Percentiles rank a stretch among this genome's conserved stretches.
Conservation (phyloP, 352 stramenopile species). For the Pythium oligandrum region DNA sequence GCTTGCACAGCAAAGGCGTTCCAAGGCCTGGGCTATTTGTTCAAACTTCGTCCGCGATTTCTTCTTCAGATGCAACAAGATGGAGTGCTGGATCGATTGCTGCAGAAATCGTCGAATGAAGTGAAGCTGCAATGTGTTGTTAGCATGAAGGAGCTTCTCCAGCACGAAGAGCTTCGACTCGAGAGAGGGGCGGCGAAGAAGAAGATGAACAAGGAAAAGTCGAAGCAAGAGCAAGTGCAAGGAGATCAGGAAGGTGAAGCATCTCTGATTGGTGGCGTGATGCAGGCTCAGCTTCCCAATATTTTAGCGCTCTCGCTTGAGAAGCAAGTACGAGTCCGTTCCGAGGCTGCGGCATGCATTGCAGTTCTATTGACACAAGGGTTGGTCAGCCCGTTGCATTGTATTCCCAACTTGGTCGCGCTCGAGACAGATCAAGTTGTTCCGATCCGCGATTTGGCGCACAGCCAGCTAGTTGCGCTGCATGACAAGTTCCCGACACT, state of each 20-base stretch:
- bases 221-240: slow-evolving; percentile 71
- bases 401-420: slow-evolving; percentile 74
- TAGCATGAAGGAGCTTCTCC: slow-evolving; percentile 71
- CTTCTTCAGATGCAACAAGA: slow-evolving; percentile 76
- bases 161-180: slow-evolving; percentile 65
- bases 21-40: slow-evolving; percentile 80
- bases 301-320: slow-evolving; percentile 49
- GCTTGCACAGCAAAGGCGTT: slow-evolving; percentile 65
- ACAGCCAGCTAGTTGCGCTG: slow-evolving; percentile 55
- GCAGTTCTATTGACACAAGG: slow-evolving; percentile 67
- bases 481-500: slow-evolving; percentile 55
- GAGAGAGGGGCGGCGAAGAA: slow-evolving; percentile 38
- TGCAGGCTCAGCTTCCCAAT: slow-evolving; percentile 76
- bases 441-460: slow-evolving; percentile 58
- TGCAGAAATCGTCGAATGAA: slow-evolving; percentile 35
- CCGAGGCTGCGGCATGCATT: slow-evolving; percentile 64
- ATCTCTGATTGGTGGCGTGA: slow-evolving; percentile 81
- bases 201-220: slow-evolving; percentile 44
- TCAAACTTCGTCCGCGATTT: slow-evolving; percentile 54
- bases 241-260: slow-evolving; percentile 84
- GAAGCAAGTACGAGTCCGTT: slow-evolving; percentile 56
- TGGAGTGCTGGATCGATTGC: slow-evolving; percentile 41
- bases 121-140: slow-evolving; percentile 61
- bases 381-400: slow-evolving; percentile 70
- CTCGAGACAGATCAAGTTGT: slow-evolving; percentile 71